These are phyloP conservation scores for Eimeria maxima DNA, from an alignment of 169 alveolate species.

Conservation along the genomic window DNA sequence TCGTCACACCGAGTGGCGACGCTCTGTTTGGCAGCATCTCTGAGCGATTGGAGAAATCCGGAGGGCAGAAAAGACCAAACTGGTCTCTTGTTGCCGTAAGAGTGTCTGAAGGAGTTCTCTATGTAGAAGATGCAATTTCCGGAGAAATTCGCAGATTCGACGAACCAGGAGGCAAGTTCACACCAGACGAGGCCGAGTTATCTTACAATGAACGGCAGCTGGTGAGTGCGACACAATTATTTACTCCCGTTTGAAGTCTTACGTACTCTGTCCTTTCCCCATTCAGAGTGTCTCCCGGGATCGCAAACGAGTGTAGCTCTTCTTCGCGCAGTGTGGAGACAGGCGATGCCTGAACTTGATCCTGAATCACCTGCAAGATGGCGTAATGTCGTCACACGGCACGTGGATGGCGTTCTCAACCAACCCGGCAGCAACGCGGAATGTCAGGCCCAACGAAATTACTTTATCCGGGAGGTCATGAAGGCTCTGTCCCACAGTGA, in stretches of 20 bases:
- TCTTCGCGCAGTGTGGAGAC: slow-evolving; percentile 63
- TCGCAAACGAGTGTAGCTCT: slow-evolving; percentile 26
- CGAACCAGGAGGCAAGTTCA: slow-evolving; percentile 48
- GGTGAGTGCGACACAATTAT: neutral
- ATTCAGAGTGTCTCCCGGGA: slow-evolving; percentile 52
- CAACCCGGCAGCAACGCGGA: neutral
- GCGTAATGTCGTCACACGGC: neutral
- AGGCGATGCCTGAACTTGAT: neutral
- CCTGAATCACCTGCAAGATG: neutral
- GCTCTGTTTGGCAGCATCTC: slow-evolving; percentile 48
- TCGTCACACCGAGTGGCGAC: slow-evolving; percentile 64
- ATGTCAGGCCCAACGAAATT: slow-evolving; percentile 24
- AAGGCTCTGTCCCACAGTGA: slow-evolving; percentile 70
- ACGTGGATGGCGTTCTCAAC: slow-evolving; percentile 22
- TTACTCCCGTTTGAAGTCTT: neutral
- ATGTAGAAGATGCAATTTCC: neutral
- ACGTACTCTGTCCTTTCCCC: too few relatives aligned
- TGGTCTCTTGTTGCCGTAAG: neutral
- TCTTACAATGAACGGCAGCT: neutral
- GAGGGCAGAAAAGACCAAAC: neutral
- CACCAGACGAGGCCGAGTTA: neutral
- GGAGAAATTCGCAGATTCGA: slow-evolving; percentile 18
- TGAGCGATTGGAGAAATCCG: neutral
- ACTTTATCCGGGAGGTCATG: slow-evolving; percentile 9
- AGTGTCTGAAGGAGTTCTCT: neutral